Conservation (phyloP, 1,284 basidiomycete genomes). For the Cutaneotrichosporon mucoides region DNA sequence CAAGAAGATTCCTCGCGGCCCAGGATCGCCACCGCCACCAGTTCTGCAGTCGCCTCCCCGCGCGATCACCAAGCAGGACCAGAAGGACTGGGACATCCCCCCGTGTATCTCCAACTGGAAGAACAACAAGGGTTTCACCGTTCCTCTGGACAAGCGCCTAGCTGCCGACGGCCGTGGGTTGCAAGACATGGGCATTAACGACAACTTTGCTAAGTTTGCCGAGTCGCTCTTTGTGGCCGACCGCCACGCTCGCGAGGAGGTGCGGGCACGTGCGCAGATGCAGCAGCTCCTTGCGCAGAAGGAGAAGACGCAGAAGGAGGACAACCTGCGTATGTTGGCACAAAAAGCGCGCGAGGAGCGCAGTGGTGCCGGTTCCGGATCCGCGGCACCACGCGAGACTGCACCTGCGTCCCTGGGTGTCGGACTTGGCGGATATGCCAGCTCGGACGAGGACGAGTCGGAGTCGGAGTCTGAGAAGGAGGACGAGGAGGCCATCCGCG, state of each 20-base stretch:
- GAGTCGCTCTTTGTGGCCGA: slow-evolving; percentile 96
- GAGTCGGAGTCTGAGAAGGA: slow-evolving; percentile 48
- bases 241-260: slow-evolving; percentile 95
- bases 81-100: slow-evolving; percentile 99
- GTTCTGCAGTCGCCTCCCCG: slow-evolving; percentile 92
- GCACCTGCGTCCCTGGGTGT: slow-evolving; percentile 53
- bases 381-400: slow-evolving; percentile 49
- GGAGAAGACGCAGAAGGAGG: slow-evolving; percentile 95
- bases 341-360: slow-evolving; percentile 94
- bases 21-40: slow-evolving; percentile 94
- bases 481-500: slow-evolving; percentile 77
- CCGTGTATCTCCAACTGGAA: slow-evolving; percentile 99
- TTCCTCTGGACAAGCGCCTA: slow-evolving; percentile 95
- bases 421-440: slow-evolving; percentile 80
- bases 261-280: slow-evolving; percentile 91
- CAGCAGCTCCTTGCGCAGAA: slow-evolving; percentile 97
- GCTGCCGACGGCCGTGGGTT: slow-evolving; percentile 96
- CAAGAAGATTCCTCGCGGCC: slow-evolving; percentile 95
- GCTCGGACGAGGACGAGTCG: slow-evolving; percentile 53
- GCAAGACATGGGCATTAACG: slow-evolving; percentile 98
- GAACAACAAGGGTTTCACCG: slow-evolving; percentile 99
- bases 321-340: slow-evolving; percentile 86
- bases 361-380: slow-evolving; percentile 54
- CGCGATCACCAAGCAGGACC: slow-evolving; percentile 92
- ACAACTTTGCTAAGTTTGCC: slow-evolving; percentile 98